Conservation (phyloP, 176 grass and related monocot genomes). For the Triticum urartu region DNA sequence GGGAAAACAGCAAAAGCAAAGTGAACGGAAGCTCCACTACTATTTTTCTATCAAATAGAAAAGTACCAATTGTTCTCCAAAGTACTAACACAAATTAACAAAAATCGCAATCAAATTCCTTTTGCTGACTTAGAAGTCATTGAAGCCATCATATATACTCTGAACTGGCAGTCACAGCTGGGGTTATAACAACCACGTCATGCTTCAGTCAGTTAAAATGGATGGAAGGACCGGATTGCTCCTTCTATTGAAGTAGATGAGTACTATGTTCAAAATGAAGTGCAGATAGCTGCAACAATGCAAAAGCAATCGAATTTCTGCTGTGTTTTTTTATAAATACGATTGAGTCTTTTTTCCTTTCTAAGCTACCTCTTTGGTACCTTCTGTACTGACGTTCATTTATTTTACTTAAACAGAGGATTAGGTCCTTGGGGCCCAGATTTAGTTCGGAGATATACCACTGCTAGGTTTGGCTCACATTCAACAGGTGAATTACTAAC, state of each 20-base stretch:
- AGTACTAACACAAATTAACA: not conserved
- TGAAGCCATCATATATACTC: not conserved
- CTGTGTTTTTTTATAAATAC: not conserved
- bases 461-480: slow-evolving; percentile 75
- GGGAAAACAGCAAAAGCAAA: not conserved
- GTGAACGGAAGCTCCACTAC: not conserved
- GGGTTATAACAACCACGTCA: not conserved
- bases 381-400: slow-evolving; percentile 11
- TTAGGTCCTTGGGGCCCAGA: slow-evolving; percentile 94
- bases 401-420: slow-evolving; percentile 60
- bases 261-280: not conserved
- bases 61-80: not conserved
- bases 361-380: not conserved
- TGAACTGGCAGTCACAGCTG: not conserved
- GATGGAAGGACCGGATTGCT: not conserved
- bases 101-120: not conserved
- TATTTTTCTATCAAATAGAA: not conserved
- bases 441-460: slow-evolving; percentile 82
- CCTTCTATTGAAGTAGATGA: not conserved
- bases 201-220: slow-evolving; percentile 4
- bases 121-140: not conserved
- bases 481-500: slow-evolving; percentile 67
- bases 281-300: not conserved
- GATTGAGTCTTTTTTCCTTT: not conserved
- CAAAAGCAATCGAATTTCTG: not conserved